A percentile compares a stretch with the other conserved stretches of the same genome.
Conservation (phyloP, 2,329 filamentous ascomycete species). For the Bipolaris sorokiniana region DNA sequence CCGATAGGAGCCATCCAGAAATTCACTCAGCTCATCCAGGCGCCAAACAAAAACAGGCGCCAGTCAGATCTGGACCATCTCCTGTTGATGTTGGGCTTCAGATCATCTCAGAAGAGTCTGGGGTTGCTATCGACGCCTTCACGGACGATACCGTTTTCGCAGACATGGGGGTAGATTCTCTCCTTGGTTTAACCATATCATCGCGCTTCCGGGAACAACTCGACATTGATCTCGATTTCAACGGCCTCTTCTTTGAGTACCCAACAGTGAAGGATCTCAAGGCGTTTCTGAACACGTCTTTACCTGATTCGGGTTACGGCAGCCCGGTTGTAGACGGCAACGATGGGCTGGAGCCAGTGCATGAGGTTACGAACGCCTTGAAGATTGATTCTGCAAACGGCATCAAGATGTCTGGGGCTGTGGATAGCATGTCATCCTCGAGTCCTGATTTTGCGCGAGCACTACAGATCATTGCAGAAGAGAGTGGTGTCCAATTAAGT, state of each 20-base stretch:
- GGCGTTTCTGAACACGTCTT: constrained; percentile 46
- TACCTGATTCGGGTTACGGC: constrained; percentile 4
- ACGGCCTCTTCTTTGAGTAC: constrained; percentile 59
- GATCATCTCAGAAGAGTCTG: constrained; percentile 41
- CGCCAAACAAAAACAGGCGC: not conserved
- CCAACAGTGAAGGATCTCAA: constrained; percentile 61
- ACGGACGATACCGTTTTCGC: constrained; percentile 32
- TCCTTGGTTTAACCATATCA: constrained; percentile 31
- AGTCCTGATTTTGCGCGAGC: constrained; percentile 19
- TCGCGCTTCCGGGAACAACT: constrained; percentile 34
- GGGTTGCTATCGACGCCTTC: constrained; percentile 32
- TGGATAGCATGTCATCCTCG: not conserved
- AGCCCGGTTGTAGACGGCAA: constrained; percentile 19
- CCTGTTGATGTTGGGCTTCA: not conserved
- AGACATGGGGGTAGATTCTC: constrained; percentile 40
- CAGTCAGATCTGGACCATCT: not conserved
- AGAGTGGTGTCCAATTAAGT: constrained; percentile 20
- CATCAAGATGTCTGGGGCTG: not conserved
- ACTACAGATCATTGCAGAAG: constrained; percentile 17
- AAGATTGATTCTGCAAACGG: not conserved
- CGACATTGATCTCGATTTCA: constrained; percentile 22
- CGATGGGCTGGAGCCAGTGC: not conserved
- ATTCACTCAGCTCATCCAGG: not conserved
- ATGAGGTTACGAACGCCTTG: not conserved
- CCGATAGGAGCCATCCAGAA: not conserved